A percentile compares a stretch with the other conserved stretches of the same genome.
Evolutionary conservation across 108 stramenopile species (phyloP).

Genomic region (Mediolabrus comicus): DNA sequence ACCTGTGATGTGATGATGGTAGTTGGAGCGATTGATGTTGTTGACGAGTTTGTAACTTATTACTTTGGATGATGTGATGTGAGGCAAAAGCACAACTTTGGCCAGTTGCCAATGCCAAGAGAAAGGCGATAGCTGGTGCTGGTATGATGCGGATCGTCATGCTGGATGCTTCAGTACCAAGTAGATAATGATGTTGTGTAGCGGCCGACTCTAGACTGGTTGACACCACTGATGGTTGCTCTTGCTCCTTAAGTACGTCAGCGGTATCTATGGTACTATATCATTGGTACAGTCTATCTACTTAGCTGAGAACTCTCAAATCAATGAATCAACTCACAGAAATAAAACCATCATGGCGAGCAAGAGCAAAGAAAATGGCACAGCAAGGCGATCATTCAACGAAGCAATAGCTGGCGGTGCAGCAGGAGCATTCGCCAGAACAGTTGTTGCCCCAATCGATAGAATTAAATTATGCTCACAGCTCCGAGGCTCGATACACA

Average conservation of each 20-base stretch:
- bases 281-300: no score
- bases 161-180: background rate
- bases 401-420: conserved; percentile 9
- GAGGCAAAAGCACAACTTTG: background rate
- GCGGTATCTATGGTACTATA: no score
- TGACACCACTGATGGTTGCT: no score
- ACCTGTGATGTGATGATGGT: background rate
- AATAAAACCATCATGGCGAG: no score
- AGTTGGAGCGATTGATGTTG: background rate
- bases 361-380: no score
- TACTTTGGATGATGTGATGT: background rate
- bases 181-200: no score
- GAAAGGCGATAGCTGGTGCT: background rate
- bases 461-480: background rate
- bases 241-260: no score
- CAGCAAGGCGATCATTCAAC: no score
- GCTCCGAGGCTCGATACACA: background rate
- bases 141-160: conserved; percentile 2
- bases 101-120: background rate
- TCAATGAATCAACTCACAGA: no score
- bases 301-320: no score
- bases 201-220: no score
- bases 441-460: conserved; percentile 10
- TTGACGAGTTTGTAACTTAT: background rate
- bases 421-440: conserved; percentile 5